Base-by-base conservation (phyloP, 1,284 basidiomycete species). In the Heliocybe sulcata region DNA sequence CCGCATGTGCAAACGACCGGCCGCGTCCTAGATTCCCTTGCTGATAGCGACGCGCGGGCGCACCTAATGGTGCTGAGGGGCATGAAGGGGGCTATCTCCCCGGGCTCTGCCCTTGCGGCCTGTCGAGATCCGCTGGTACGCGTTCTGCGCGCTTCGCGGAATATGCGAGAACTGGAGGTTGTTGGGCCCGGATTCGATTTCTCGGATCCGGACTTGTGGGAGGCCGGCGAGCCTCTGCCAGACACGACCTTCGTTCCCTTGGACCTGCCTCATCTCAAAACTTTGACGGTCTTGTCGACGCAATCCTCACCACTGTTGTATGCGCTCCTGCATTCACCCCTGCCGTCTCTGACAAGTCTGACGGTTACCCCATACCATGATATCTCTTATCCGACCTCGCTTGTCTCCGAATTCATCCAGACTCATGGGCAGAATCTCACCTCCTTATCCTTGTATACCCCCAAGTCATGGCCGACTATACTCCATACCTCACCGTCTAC, bases 351-450 rank as follows among this genome's bases (percentile, higher is more conserved):
- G 35, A 73, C 67, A n/a, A 82, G 83, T 60, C 72, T 94, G 20
- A 82, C 81, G n/a, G 67, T 94, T 48, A 90, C 89, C 0, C 83
- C 87, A 2, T 90, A 85, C 64, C 77, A 85, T 56, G 85, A 87
- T 59, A 63, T 82, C 12, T 77, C 77, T 29, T 80, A 74, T 57
- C 80, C 83, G 12, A 65, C 68, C 12, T 79, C 86, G 1, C 74
- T 83, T 26, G 77, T 81, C 6, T 77, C 81, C 0, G 72, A 71
- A 19, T 81, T 94, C 61, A 84, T 92, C 51, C 63, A 71, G 1
- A 67, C 68, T 1, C 90, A 93, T 61, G 90, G 91, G 1, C 54
- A 64, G 33, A 68, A 68, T 11, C 76, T 94, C 49, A 73, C 72
- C 9, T 85, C 84, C 0, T 75, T 93, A 1, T 77, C 85, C 33